phyloP scores from a whole-genome alignment of 768 basidiomycete genomes.

The Gyrodon lividus region DNA sequence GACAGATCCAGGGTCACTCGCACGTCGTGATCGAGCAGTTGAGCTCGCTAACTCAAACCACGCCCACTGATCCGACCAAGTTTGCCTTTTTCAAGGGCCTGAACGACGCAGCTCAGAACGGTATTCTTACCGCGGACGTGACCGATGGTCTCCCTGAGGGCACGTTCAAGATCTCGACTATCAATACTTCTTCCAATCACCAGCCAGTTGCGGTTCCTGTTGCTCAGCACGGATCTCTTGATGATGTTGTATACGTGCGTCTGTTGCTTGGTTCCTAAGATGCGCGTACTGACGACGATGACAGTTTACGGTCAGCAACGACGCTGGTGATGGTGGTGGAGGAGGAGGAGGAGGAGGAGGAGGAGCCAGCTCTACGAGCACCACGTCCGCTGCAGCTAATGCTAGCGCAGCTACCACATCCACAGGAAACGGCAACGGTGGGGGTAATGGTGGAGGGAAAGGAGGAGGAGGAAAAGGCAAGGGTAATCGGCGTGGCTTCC shows the following conservation, averaged over 20 bases:
- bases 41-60: constrained; percentile 41
- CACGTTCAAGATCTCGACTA: constrained; percentile 56
- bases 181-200: constrained; percentile 58
- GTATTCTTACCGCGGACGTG: constrained; percentile 51
- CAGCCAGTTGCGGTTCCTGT: constrained; percentile 56
- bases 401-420: too few species aligned
- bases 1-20: constrained; percentile 55
- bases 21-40: constrained; percentile 58
- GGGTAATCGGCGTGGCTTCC: constrained; percentile 25
- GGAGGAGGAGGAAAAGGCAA: constrained; percentile 4
- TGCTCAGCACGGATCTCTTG: constrained; percentile 58
- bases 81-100: constrained; percentile 59
- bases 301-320: constrained; percentile 35
- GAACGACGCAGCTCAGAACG: constrained; percentile 44
- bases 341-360: too few species aligned
- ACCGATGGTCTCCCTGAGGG: constrained; percentile 56
- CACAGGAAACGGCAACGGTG: too few species aligned
- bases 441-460: constrained; percentile 1
- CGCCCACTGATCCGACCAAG: constrained; percentile 45
- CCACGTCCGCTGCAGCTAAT: background rate
- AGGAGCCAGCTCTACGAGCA: constrained; percentile 6
- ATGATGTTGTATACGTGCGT: constrained; percentile 61
- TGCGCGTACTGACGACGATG: constrained; percentile 5
- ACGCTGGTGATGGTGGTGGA: constrained; percentile 3
- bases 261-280: constrained; percentile 5